Conservation (phyloP, 495 filamentous ascomycete species). For the Aspergillus nidulans region DNA sequence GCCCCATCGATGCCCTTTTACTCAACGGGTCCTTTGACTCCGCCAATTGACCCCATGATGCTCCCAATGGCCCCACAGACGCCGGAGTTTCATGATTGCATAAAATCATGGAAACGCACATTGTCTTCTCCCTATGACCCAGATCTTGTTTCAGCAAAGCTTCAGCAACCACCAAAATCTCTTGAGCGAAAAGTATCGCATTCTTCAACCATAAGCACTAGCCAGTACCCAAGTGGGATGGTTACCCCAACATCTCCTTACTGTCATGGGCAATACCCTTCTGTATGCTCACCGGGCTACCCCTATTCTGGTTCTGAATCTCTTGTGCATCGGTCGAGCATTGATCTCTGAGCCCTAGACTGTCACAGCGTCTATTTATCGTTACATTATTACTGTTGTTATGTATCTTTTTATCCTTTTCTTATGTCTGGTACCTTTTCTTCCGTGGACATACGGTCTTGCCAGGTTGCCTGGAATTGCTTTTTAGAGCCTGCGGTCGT, state of each 20-base stretch:
- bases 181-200: conserved; percentile 17
- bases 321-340: conserved; percentile 23
- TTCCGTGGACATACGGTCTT: too few species aligned
- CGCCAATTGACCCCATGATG: conserved; percentile 25
- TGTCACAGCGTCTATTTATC: not conserved
- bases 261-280: conserved; percentile 23
- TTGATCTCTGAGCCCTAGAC: conserved; percentile 19
- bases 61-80: conserved; percentile 21
- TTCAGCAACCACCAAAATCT: conserved; percentile 24
- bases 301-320: conserved; percentile 25
- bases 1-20: conserved; percentile 24
- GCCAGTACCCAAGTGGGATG: conserved; percentile 16
- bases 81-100: conserved; percentile 19
- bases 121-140: conserved; percentile 29
- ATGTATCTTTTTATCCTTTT: not conserved
- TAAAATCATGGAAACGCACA: conserved; percentile 32
- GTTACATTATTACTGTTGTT: not conserved
- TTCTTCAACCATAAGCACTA: conserved; percentile 10
- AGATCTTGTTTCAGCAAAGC: conserved; percentile 19
- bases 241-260: conserved; percentile 21
- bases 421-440: too few species aligned
- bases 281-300: conserved; percentile 32
- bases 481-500: too few species aligned
- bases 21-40: conserved; percentile 23
- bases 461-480: too few species aligned